Evolutionary conservation across 345 rosid genomes (phyloP), one percentile per base, ranked within the genome.

Genomic region (Acer yangbiense): DNA sequence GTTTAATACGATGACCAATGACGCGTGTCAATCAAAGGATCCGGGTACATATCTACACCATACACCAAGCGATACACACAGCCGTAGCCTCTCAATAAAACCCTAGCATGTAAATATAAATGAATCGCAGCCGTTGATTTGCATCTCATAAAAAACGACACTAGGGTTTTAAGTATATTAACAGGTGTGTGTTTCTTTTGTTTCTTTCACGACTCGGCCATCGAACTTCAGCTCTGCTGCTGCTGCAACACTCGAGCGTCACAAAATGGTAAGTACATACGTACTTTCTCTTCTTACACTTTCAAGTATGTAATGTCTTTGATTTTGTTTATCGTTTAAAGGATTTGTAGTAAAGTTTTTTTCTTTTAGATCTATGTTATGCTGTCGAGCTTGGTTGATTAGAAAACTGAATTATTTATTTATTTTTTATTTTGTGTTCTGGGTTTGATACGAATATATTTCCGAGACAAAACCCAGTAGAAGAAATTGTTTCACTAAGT

Each of bases 91-190:
- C 43, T n/a, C 18, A 7, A 44, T 43, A 73, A 73, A 73, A 61
- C 23, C 57, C 58, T 13, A 14, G 41, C 41, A 1, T 65, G 14
- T 8, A n/a, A 43, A 0, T 43, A n/a, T 14, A 29, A 78, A 66
- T 63, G 41, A 60, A 69, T 79, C 77, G 1, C 57, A 68, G 72
- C 84, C 85, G 79, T 86, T 46, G 76, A 76, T 75, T 54, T 25
- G 6, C 70, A 23, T 57, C 72, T 67, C 66, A 17, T 5, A 27
- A 29, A 20, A 10, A 41, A 58, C 12, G 3, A 52, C 29, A 1
- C 64, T 86, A 84, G 87, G 89, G 85, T 85, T 85, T 86, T 81
- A 50, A 72, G 76, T n/a, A 50, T 60, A 61, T 46, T 69, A 82
- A 44, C 21, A 32, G 13, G 62, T 17, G 17, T 78, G 14, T 78